A percentile compares a stretch with the other conserved stretches of the same genome.
Evolutionary conservation across 2,329 filamentous ascomycete species (phyloP).

Genomic region (Aspergillus candidus): DNA sequence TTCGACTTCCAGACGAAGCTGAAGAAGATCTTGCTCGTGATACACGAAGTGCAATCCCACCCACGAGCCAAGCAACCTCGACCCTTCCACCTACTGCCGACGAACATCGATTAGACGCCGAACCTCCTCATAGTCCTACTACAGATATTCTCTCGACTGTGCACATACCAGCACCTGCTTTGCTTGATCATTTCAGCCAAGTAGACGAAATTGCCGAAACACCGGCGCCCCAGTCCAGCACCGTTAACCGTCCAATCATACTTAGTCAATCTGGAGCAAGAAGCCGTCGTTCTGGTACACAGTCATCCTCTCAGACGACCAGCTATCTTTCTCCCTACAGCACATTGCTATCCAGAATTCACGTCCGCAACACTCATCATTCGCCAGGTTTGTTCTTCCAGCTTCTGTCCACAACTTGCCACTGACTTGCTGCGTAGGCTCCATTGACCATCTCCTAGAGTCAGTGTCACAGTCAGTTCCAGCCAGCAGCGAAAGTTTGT

Average conservation of each 20-base stretch:
- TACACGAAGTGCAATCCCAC: no score
- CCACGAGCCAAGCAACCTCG: no score
- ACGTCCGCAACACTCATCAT: no score
- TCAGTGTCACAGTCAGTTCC: constrained; percentile 7
- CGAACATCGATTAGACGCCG: no score
- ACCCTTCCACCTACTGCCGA: no score
- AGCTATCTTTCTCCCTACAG: no score
- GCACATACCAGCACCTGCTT: no score
- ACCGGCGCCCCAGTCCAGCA: constrained; percentile 5
- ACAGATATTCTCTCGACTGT: background rate
- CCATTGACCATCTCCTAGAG: background rate
- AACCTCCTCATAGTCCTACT: no score
- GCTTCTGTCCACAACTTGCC: background rate
- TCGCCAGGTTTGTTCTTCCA: background rate
- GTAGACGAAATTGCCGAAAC: constrained; percentile 19
- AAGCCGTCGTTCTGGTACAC: constrained; percentile 1
- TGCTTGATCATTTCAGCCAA: background rate
- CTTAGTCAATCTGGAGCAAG: background rate
- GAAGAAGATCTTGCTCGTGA: background rate
- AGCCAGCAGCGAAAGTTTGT: background rate
- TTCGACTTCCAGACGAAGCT: constrained; percentile 12
- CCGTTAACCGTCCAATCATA: constrained; percentile 1
- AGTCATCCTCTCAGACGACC: background rate
- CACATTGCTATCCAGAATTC: no score
- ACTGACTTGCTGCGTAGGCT: background rate